Evolutionary conservation across 192 early-diverging fungal genomes (phyloP).

Genomic region (Spinellus fusiger): DNA sequence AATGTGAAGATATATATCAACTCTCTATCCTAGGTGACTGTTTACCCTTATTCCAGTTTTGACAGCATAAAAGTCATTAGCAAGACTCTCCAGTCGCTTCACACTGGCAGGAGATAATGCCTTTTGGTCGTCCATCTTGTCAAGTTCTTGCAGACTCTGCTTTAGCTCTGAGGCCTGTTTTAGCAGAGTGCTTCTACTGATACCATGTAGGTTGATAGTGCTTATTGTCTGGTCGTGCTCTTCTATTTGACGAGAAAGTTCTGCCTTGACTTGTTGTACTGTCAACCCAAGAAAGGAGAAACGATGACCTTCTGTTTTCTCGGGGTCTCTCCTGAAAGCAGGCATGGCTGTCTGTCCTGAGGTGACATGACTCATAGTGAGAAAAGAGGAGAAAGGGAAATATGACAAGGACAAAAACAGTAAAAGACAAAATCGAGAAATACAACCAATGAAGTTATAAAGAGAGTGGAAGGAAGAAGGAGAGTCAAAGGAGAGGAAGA

Average conservation of each 20-base stretch:
- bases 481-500: neutral
- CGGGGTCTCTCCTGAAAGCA: slow-evolving; percentile 5
- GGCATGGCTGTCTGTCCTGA: slow-evolving; percentile 1
- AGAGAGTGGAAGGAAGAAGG: neutral
- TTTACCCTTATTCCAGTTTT: slow-evolving; percentile 2
- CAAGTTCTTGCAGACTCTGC: neutral
- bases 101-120: neutral
- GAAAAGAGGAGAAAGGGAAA: neutral
- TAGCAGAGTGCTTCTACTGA: slow-evolving; percentile 10
- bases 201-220: slow-evolving; percentile 1
- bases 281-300: slow-evolving; percentile 20
- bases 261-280: slow-evolving; percentile 14
- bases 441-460: neutral
- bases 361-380: neutral
- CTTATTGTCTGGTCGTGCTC: slow-evolving; percentile 7
- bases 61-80: neutral
- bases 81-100: neutral
- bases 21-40: neutral
- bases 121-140: neutral
- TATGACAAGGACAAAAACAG: neutral
- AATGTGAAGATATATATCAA: too few relatives aligned
- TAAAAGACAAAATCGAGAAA: neutral
- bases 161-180: slow-evolving; percentile 1
- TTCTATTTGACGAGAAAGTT: slow-evolving; percentile 8
- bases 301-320: neutral